These are phyloP conservation scores for Eucalyptus leucophloia DNA, from an alignment of 345 rosid species.

Conservation along the genomic window DNA sequence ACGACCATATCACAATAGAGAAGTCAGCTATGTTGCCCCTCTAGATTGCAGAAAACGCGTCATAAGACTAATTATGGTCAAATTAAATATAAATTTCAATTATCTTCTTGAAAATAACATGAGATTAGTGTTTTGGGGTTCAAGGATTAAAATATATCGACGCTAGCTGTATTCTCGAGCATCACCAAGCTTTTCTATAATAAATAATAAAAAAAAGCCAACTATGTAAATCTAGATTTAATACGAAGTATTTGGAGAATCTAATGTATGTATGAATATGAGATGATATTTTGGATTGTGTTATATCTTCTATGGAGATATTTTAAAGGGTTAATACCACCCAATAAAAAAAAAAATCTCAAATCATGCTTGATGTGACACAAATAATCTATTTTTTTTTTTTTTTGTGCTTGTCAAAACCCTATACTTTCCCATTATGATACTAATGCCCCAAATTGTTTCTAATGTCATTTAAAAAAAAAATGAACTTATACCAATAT, in stretches of 20 bases:
- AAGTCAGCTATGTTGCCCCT: background rate
- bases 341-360: no score
- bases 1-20: background rate
- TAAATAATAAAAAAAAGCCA: background rate
- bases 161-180: background rate
- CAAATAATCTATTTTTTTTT: no score
- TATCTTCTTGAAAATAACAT: background rate
- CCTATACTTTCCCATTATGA: no score
- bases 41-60: background rate
- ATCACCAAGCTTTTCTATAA: background rate
- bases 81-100: background rate
- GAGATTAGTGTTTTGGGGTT: background rate
- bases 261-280: no score
- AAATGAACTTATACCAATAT: no score
- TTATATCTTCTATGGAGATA: no score
- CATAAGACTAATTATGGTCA: background rate
- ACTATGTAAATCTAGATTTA: background rate
- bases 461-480: no score
- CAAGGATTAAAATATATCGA: background rate
- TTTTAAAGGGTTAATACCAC: no score
- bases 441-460: no score
- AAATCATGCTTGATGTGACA: no score
- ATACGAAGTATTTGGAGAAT: background rate
- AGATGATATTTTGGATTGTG: no score
- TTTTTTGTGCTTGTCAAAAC: no score